Conservation (phyloP, 106 monocot genomes). For the Dioscorea alata region DNA sequence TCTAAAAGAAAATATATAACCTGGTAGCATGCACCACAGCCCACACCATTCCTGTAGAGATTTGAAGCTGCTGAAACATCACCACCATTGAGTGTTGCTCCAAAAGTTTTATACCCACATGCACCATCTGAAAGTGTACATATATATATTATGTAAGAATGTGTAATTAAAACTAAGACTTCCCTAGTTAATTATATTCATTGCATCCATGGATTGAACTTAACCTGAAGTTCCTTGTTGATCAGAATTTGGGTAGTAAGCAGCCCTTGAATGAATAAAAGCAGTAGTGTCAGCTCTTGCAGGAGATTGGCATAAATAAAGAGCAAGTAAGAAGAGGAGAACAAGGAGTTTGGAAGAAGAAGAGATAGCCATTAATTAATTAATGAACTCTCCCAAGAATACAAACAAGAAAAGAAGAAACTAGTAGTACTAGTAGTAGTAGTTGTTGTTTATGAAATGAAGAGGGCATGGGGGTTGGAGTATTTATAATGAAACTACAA, state of each 20-base stretch:
- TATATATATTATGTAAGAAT: too few species aligned
- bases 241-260: constrained; percentile 42
- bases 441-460: not conserved
- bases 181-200: not conserved
- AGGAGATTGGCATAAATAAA: not conserved
- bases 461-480: not conserved
- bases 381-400: not conserved
- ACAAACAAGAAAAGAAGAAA: constrained; percentile 5
- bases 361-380: constrained; percentile 28
- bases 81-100: constrained; percentile 50
- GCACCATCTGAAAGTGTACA: constrained; percentile 28
- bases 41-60: constrained; percentile 57
- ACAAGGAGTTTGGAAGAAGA: not conserved
- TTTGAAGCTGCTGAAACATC: constrained; percentile 61
- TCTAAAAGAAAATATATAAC: constrained; percentile 10
- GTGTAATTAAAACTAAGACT: not conserved
- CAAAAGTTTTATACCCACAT: constrained; percentile 49
- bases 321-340: not conserved
- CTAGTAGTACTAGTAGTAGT: too few species aligned
- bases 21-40: constrained; percentile 76
- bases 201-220: not conserved
- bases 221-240: constrained; percentile 35
- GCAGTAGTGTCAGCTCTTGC: constrained; percentile 17
- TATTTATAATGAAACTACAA: constrained; percentile 26
- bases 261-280: constrained; percentile 39